Conservation (phyloP, 164 flowering plant genomes). For the Vitis rotundifolia region DNA sequence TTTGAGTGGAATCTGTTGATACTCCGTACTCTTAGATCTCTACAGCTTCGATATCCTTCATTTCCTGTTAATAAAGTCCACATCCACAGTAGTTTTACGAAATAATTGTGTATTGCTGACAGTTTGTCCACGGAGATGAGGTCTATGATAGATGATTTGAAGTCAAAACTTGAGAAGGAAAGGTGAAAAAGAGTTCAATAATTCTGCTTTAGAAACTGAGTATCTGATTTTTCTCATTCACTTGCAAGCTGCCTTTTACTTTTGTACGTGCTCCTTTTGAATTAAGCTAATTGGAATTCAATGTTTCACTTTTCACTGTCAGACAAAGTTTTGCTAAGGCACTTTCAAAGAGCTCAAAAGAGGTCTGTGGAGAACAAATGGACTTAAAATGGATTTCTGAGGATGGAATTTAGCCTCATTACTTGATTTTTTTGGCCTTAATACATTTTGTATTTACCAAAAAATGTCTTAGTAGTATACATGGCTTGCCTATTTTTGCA, state of each 20-base stretch:
- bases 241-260: background rate
- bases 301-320: slow-evolving; percentile 11
- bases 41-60: background rate
- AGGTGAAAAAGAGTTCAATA: slow-evolving; percentile 41
- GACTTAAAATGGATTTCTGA: background rate
- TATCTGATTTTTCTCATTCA: background rate
- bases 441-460: background rate
- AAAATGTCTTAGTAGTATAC: background rate
- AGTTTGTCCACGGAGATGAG: slow-evolving; percentile 76
- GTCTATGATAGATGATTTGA: slow-evolving; percentile 70
- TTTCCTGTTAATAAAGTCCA: background rate
- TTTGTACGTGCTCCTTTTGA: background rate
- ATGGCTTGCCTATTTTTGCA: slow-evolving; percentile 20
- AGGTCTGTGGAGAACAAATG: slow-evolving; percentile 45
- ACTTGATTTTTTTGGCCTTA: background rate
- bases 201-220: background rate
- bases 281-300: background rate
- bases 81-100: background rate
- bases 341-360: slow-evolving; percentile 86
- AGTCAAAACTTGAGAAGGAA: slow-evolving; percentile 79
- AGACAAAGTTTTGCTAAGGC: slow-evolving; percentile 80
- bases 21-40: no score
- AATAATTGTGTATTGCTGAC: slow-evolving; percentile 20
- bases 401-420: background rate
- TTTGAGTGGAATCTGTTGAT: no score